These are phyloP conservation scores for Aspergillus funiculosus DNA, from an alignment of 495 filamentous ascomycete genomes.

Conservation along the genomic window DNA sequence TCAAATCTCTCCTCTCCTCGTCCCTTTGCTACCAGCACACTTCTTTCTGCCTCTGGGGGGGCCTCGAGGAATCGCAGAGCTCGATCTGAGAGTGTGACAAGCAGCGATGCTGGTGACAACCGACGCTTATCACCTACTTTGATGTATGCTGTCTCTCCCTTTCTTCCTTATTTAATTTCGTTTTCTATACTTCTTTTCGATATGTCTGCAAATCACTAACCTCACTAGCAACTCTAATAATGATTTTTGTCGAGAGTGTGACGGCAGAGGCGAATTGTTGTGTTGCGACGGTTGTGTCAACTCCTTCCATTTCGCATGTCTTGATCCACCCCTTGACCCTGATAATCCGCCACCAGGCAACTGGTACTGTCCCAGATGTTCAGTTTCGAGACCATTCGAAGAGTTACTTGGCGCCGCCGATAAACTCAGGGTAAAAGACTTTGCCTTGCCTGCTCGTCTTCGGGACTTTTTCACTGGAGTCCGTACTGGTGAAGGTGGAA, in stretches of 20 bases:
- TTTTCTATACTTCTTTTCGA: not conserved
- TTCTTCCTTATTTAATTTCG: not conserved
- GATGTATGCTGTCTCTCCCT: constrained; percentile 1
- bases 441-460: constrained; percentile 60
- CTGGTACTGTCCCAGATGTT: constrained; percentile 81
- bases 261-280: constrained; percentile 71
- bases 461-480: constrained; percentile 71
- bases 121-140: constrained; percentile 21
- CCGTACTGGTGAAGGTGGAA: constrained; percentile 63
- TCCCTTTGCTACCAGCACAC: not conserved
- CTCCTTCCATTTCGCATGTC: constrained; percentile 81
- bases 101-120: constrained; percentile 26
- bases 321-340: constrained; percentile 68
- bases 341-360: constrained; percentile 60
- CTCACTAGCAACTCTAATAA: too few relatives aligned
- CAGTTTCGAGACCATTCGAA: constrained; percentile 50
- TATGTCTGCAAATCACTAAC: too few relatives aligned
- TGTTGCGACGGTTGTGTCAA: constrained; percentile 89
- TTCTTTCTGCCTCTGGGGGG: not conserved
- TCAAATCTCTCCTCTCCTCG: constrained; percentile 17
- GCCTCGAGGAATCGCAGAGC: not conserved
- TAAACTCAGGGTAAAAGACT: constrained; percentile 63
- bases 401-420: constrained; percentile 54
- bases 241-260: constrained; percentile 80
- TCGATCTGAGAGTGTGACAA: constrained; percentile 18